These are phyloP conservation scores for Neurospora sp. DNA, from an alignment of 495 filamentous ascomycete genomes.

Conservation along the genomic window DNA sequence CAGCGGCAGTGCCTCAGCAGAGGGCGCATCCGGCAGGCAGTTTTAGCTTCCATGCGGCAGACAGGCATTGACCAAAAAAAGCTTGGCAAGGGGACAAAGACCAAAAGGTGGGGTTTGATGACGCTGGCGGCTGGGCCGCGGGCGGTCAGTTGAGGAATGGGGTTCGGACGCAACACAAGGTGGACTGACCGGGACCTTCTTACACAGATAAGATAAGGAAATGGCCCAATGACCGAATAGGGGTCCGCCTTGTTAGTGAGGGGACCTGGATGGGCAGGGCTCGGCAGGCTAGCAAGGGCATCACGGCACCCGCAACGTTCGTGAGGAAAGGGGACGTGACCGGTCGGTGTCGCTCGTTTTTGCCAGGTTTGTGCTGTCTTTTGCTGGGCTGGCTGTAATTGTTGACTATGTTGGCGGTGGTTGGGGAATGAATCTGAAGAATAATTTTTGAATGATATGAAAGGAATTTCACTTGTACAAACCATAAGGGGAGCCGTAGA, in stretches of 20 bases:
- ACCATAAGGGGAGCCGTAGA: not conserved
- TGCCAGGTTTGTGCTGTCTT: not conserved
- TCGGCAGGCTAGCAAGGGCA: not conserved
- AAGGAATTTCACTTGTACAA: not conserved
- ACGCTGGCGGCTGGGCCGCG: not conserved
- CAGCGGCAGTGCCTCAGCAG: not conserved
- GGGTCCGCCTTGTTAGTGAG: not conserved
- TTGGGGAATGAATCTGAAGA: not conserved
- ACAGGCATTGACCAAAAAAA: not conserved
- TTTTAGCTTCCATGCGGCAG: not conserved
- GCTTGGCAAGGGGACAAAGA: not conserved
- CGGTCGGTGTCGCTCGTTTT: not conserved
- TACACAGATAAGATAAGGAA: not conserved
- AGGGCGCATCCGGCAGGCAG: not conserved
- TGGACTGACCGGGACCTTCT: not conserved
- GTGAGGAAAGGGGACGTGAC: not conserved
- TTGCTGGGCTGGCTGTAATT: not conserved
- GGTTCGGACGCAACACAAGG: not conserved
- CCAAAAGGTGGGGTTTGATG: not conserved
- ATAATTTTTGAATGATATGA: not conserved
- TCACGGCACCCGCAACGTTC: not conserved
- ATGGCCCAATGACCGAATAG: not conserved
- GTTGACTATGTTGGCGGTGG: not conserved
- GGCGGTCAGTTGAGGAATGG: not conserved
- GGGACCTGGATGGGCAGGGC: not conserved